Conservation (phyloP, 2,329 filamentous ascomycete genomes). For the Hyphodiscus sp. region DNA sequence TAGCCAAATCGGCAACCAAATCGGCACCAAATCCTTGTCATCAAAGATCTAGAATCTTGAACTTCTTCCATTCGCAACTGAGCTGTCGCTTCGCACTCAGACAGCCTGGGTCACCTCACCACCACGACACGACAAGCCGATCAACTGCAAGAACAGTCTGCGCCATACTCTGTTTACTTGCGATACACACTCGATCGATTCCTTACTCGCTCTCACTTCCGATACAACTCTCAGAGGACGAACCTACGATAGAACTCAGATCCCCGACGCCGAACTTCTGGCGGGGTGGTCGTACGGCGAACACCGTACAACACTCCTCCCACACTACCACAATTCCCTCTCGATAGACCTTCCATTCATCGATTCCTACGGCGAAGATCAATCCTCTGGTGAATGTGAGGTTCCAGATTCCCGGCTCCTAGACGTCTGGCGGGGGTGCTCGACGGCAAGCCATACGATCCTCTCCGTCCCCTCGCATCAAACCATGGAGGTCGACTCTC, state of each 20-base stretch:
- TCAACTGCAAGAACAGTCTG: not conserved
- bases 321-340: not conserved
- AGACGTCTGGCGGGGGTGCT: not conserved
- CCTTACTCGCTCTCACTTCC: too few species aligned
- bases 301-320: too few species aligned
- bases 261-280: too few species aligned
- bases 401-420: not conserved
- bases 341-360: not conserved
- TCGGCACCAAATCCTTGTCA: not conserved
- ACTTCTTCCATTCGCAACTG: not conserved
- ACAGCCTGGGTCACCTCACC: not conserved
- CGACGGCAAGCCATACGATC: not conserved
- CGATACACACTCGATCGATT: not conserved
- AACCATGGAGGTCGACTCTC: not conserved
- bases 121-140: not conserved
- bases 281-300: too few species aligned
- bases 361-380: not conserved
- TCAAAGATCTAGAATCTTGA: not conserved
- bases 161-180: not conserved
- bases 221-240: too few species aligned
- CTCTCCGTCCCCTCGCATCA: not conserved
- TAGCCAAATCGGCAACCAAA: too few species aligned
- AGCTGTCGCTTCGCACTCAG: not conserved
- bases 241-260: too few species aligned
- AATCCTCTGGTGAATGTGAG: not conserved